Conservation (phyloP, 2,329 filamentous ascomycete species). For the Neonectria ditissima region DNA sequence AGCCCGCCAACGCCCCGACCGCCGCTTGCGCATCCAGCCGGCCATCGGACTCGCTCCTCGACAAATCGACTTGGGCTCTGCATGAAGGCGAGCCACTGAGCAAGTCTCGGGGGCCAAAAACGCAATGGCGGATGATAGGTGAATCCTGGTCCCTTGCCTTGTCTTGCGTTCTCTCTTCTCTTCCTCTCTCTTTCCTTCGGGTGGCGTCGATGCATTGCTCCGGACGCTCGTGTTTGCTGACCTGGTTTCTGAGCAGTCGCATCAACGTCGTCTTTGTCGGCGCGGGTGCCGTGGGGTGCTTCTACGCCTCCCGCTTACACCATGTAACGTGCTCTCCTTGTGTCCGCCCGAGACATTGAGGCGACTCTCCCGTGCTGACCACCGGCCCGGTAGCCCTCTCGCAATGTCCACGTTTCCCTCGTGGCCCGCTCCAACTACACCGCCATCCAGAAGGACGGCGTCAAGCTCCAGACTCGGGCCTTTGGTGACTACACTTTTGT, state of each 20-base stretch:
- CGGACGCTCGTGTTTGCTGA: constrained; percentile 27
- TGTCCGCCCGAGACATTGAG: constrained; percentile 11
- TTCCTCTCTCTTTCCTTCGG: not conserved
- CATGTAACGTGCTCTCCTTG: constrained; percentile 55
- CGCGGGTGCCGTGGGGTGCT: constrained; percentile 78
- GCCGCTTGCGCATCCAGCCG: not conserved
- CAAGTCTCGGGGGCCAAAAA: not conserved
- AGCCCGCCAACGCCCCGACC: not conserved
- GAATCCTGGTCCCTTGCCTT: not conserved
- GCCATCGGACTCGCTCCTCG: constrained; percentile 1
- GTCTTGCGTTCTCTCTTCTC: too few relatives aligned
- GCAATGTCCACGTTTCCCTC: constrained; percentile 72
- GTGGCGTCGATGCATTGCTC: constrained; percentile 14
- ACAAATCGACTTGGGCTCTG: not conserved
- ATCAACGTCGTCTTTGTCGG: constrained; percentile 74
- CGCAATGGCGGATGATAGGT: constrained; percentile 4
- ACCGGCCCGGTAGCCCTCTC: constrained; percentile 53
- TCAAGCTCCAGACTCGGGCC: constrained; percentile 72
- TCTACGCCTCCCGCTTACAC: constrained; percentile 77
- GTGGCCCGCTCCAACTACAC: constrained; percentile 81
- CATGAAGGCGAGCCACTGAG: not conserved
- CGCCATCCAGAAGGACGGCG: constrained; percentile 70
- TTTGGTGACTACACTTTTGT: constrained; percentile 76
- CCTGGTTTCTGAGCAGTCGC: constrained; percentile 30
- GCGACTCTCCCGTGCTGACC: constrained; percentile 26